These are phyloP conservation scores for Chlorella variabilis DNA, from an alignment of 163 green algal species.

Conservation along the genomic window DNA sequence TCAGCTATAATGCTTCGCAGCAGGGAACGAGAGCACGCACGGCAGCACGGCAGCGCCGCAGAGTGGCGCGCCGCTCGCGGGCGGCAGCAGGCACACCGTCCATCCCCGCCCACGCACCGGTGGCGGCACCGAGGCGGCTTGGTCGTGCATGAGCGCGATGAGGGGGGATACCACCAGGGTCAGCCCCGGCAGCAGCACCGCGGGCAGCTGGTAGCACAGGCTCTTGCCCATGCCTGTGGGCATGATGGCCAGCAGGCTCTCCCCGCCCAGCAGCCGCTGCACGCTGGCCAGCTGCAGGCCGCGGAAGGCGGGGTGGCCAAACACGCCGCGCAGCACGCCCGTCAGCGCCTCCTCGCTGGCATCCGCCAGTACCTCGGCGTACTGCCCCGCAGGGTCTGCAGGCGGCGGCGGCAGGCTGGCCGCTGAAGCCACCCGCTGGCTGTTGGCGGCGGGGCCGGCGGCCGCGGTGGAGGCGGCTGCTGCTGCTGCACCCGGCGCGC, in stretches of 20 bases:
- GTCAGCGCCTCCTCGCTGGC: slow-evolving; percentile 21
- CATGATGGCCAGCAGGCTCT: slow-evolving; percentile 74
- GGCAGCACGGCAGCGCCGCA: too few relatives aligned
- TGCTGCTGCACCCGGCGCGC: neutral
- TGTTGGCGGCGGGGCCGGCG: neutral
- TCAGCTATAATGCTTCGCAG: too few relatives aligned
- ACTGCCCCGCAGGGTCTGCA: slow-evolving; percentile 1
- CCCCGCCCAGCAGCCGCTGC: slow-evolving; percentile 60
- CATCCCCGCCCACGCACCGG: neutral
- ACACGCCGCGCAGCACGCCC: slow-evolving; percentile 54
- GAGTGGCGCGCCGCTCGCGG: too few relatives aligned
- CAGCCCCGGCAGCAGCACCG: slow-evolving; percentile 70
- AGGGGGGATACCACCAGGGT: slow-evolving; percentile 93
- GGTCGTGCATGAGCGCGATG: slow-evolving; percentile 95
- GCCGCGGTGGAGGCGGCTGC: neutral
- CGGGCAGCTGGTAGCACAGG: slow-evolving; percentile 89
- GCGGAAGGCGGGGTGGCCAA: slow-evolving; percentile 75
- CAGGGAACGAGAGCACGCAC: too few relatives aligned
- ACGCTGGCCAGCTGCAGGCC: slow-evolving; percentile 78
- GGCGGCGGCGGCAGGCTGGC: neutral
- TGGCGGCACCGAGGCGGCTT: slow-evolving; percentile 67
- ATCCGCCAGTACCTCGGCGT: neutral
- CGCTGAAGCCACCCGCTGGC: neutral
- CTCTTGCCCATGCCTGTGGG: slow-evolving; percentile 89
- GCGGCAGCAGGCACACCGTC: too few relatives aligned